These are phyloP conservation scores for Hypoxylon sp. DNA, from an alignment of 2,329 filamentous ascomycete species.

Conservation along the genomic window DNA sequence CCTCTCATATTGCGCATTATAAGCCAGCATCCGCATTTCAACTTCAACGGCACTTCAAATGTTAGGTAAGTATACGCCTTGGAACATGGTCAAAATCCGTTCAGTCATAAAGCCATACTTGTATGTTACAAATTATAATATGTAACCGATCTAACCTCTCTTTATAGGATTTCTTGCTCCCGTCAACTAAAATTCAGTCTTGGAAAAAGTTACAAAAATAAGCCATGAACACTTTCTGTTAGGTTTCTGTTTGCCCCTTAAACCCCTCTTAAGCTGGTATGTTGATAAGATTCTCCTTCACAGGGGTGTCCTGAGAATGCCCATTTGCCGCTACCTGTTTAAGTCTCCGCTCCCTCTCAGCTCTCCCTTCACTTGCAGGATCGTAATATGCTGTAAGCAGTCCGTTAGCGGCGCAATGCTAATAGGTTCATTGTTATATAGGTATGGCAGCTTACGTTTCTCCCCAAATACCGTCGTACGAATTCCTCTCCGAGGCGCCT, in stretches of 20 bases:
- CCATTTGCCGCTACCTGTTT: slow-evolving; percentile 36
- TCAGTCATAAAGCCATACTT: not conserved
- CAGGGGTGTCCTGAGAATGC: not conserved
- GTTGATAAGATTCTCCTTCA: slow-evolving; percentile 23
- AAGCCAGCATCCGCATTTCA: not conserved
- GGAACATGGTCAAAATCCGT: not conserved
- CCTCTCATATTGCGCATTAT: not conserved
- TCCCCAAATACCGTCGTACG: slow-evolving; percentile 61
- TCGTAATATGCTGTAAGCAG: slow-evolving; percentile 54
- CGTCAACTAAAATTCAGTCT: not conserved
- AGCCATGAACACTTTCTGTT: not conserved
- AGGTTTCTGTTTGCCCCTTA: not conserved
- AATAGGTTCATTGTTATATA: not conserved
- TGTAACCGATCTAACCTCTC: not conserved
- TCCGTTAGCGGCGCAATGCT: slow-evolving; percentile 1
- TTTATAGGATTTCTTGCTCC: not conserved
- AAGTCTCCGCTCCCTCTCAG: slow-evolving; percentile 46
- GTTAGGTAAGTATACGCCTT: not conserved
- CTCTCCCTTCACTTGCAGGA: slow-evolving; percentile 51
- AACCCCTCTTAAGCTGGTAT: slow-evolving; percentile 25
- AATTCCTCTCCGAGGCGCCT: slow-evolving; percentile 55
- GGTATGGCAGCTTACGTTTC: slow-evolving; percentile 55
- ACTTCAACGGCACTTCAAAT: not conserved
- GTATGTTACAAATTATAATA: not conserved
- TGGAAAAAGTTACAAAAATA: not conserved